Conservation (phyloP, 2,329 filamentous ascomycete species). For the Xylariaceae sp. region DNA sequence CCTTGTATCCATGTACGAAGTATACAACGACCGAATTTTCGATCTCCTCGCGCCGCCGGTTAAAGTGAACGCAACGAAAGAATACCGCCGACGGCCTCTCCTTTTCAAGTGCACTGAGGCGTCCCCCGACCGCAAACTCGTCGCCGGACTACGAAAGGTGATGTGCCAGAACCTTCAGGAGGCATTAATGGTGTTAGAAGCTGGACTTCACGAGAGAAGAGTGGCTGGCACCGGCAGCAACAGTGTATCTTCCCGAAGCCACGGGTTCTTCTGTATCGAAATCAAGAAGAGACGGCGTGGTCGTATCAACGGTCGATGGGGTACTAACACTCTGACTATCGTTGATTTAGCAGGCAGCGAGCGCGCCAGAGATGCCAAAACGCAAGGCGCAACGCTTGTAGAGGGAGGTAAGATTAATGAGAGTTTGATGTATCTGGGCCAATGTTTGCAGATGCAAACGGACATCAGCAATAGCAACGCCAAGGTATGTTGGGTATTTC, state of each 20-base stretch:
- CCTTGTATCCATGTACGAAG: conserved; percentile 95
- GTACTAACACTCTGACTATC: conserved; percentile 74
- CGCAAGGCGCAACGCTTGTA: conserved; percentile 82
- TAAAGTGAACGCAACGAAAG: conserved; percentile 60
- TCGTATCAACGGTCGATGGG: conserved; percentile 60
- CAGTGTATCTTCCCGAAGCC: conserved; percentile 84
- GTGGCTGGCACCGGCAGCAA: conserved; percentile 92
- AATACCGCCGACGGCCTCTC: conserved; percentile 70
- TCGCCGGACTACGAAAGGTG: conserved; percentile 86
- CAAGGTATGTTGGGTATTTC: conserved; percentile 57
- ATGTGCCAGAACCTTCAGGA: conserved; percentile 79
- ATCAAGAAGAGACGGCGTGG: conserved; percentile 70
- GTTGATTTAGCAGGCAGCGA: conserved; percentile 94
- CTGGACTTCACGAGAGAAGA: conserved; percentile 78
- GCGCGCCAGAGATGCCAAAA: conserved; percentile 88
- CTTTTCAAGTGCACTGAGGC: conserved; percentile 89
- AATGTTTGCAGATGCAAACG: conserved; percentile 93
- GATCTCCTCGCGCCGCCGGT: conserved; percentile 72
- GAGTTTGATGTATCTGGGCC: conserved; percentile 95
- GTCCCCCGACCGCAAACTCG: conserved; percentile 87
- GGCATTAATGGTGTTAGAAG: conserved; percentile 84
- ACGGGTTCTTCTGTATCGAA: conserved; percentile 94
- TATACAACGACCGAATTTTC: conserved; percentile 97
- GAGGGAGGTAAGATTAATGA: conserved; percentile 99
- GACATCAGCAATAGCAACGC: conserved; percentile 63